Conservation (phyloP, 306 rosid genomes). For the Pyrus betulifolia region DNA sequence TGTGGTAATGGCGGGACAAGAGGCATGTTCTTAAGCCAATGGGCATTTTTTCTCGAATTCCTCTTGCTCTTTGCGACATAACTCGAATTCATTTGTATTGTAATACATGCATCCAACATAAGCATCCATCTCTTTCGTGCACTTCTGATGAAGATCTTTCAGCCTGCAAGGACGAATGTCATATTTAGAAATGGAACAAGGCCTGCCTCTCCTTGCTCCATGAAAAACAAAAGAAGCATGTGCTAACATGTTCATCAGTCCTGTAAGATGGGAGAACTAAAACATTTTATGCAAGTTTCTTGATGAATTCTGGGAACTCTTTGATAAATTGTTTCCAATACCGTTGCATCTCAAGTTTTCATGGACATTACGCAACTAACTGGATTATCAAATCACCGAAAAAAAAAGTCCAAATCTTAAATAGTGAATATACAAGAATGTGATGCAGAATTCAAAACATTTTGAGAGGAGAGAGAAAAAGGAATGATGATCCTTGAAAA, state of each 20-base stretch:
- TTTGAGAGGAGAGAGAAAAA: neutral
- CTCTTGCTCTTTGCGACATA: slow-evolving; percentile 93
- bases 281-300: too few species aligned
- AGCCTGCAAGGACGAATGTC: slow-evolving; percentile 48
- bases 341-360: neutral
- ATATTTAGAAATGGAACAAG: neutral
- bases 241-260: neutral
- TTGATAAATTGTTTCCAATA: neutral
- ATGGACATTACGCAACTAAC: neutral
- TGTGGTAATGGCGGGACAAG: slow-evolving; percentile 11
- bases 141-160: slow-evolving; percentile 82
- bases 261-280: too few species aligned
- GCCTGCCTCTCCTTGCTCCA: neutral
- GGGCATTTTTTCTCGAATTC: slow-evolving; percentile 74
- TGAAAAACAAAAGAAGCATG: neutral
- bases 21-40: slow-evolving; percentile 45
- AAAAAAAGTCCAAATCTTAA: neutral
- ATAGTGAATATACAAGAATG: neutral
- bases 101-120: slow-evolving; percentile 96
- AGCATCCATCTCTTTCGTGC: slow-evolving; percentile 91
- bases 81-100: slow-evolving; percentile 85
- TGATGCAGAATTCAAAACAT: neutral
- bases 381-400: neutral
- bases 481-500: neutral
- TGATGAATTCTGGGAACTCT: too few species aligned